Conservation (phyloP, 176 grass and related monocot species). For the Rhynchospora breviuscula region DNA sequence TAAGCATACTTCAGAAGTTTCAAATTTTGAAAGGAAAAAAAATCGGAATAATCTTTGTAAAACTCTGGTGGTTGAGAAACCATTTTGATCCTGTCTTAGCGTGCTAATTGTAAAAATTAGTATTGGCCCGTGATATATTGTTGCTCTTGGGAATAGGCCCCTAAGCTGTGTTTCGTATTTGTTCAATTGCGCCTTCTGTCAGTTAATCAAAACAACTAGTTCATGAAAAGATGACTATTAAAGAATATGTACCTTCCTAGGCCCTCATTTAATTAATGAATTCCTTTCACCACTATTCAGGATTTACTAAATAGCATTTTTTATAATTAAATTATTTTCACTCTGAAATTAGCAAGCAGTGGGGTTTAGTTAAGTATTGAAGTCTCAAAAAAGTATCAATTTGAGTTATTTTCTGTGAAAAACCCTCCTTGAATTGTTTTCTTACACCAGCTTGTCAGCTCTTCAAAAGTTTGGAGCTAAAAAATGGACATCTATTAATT, state of each 20-base stretch:
- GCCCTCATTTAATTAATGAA: not conserved
- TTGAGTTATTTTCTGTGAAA: not conserved
- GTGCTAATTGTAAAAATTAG: not conserved
- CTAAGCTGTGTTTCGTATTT: not conserved
- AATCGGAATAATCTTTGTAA: not conserved
- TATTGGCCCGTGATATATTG: not conserved
- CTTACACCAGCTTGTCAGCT: not conserved
- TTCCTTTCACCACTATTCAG: not conserved
- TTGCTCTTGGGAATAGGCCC: not conserved
- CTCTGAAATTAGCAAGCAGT: not conserved
- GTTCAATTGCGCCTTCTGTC: not conserved
- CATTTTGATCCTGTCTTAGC: not conserved
- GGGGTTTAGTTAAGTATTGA: not conserved
- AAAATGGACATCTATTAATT: not conserved
- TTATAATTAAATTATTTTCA: not conserved
- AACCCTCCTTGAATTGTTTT: not conserved
- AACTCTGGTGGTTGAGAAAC: not conserved
- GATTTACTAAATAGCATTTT: not conserved
- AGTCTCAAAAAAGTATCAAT: not conserved
- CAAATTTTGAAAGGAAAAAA: not conserved
- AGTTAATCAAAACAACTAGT: not conserved
- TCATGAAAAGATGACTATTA: not conserved
- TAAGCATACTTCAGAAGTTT: not conserved
- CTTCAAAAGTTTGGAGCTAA: not conserved
- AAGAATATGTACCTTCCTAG: not conserved